These are phyloP conservation scores for Somion occarium DNA, from an alignment of 1,284 basidiomycete genomes.

Conservation along the genomic window DNA sequence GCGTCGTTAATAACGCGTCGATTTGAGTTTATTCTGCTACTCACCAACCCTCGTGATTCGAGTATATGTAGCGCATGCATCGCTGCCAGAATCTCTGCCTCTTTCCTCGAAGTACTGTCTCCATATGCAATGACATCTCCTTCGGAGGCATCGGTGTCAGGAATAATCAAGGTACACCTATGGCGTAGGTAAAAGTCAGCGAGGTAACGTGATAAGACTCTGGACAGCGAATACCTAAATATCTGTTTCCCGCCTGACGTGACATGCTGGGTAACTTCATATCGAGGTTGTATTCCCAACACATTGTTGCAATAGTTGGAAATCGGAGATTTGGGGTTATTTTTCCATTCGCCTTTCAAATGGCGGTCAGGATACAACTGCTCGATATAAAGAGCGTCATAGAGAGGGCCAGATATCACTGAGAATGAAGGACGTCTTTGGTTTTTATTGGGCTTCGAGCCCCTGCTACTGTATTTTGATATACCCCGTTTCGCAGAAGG, in stretches of 20 bases:
- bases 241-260: conserved; percentile 11
- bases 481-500: conserved; percentile 27
- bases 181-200: not conserved
- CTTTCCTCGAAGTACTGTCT: conserved; percentile 63
- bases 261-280: conserved; percentile 7
- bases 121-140: conserved; percentile 49
- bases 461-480: conserved; percentile 8
- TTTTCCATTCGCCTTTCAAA: conserved; percentile 28
- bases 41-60: conserved; percentile 27
- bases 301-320: conserved; percentile 28
- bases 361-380: conserved; percentile 21
- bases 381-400: conserved; percentile 27
- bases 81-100: conserved; percentile 75
- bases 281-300: conserved; percentile 15
- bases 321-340: conserved; percentile 44
- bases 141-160: conserved; percentile 34
- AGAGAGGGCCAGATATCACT: conserved; percentile 22
- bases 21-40: not conserved
- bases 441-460: conserved; percentile 13
- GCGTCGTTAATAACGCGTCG: not conserved
- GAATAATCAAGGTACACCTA: conserved; percentile 28
- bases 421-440: not conserved
- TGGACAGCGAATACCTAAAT: conserved; percentile 12
- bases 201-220: not conserved
- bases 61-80: conserved; percentile 72